Base-by-base conservation (phyloP, 257 asterid genomes). In the Haberlea rhodopensis region DNA sequence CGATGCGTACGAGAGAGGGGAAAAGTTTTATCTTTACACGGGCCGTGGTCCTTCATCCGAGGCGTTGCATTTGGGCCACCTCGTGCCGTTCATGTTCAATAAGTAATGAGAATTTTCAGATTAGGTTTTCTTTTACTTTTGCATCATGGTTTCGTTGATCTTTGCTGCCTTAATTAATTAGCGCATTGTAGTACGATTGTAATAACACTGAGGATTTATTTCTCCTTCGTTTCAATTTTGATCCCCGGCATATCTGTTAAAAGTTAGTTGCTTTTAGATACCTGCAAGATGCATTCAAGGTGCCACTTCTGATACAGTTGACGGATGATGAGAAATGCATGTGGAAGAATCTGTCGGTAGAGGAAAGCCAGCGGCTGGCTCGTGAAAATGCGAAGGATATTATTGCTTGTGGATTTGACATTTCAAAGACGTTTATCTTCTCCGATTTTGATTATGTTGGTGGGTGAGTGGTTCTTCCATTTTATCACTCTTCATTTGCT, bases 11-110 rank as follows among this genome's bases (percentile, higher is more conserved):
- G 97, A 87, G 64, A 84, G 70, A 43, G 99, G 99, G 6, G 90
- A 90, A 11, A 94, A 84, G 75, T 94, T 94, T 22, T 94, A 90
- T 70, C 78, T 94, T 21, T 94, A 94, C 64, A 94, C 99, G 0
- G 97, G 99, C 21, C 88, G 99, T 5, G 99, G 99, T 18, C 96
- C 99, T 19, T 94, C 99, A 3, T 94, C 99, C 1, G 99, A 94
- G 78, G 85, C 99, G 15, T 66, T 94, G 84, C 99, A 94, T 80
- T 83, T 94, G 78, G 99, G 99, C 11, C 99, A 94, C 79, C 87
- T 94, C 16, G 74, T 94, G 45, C 99, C 99, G 2, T 94, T 94
- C 59, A 85, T 94, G 99, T 94, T 94, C 76, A 94, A 97, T 69
- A 90, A 83, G 97, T 94, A 79, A 70, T 71, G 53, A n/a, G 22